Percentiles rank a stretch among this genome's conserved stretches.
Evolutionary conservation across 2,329 filamentous ascomycete genomes (phyloP).

Genomic region (Xylaria multiplex): DNA sequence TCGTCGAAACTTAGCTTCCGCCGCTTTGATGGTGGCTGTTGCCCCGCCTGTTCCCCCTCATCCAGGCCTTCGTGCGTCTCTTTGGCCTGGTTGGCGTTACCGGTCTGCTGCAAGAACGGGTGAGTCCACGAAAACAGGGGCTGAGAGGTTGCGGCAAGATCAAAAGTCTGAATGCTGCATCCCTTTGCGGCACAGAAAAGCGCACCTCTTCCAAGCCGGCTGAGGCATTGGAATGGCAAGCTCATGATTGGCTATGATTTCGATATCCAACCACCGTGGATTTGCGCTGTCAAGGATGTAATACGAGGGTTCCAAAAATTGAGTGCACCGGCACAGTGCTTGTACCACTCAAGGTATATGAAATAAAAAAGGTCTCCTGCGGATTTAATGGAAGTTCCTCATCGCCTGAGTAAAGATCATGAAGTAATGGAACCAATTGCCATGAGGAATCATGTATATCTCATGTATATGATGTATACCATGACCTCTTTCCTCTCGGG

Average conservation of each 20-base stretch:
- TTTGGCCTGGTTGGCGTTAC: constrained; percentile 21
- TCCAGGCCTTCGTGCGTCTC: constrained; percentile 6
- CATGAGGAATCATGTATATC: too few species aligned
- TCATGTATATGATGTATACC: background rate
- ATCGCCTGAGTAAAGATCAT: background rate
- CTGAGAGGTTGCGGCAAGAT: constrained; percentile 50
- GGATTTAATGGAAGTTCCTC: background rate
- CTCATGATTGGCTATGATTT: constrained; percentile 35
- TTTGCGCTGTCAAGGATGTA: constrained; percentile 8
- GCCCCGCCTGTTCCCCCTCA: background rate
- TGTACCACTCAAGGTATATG: background rate
- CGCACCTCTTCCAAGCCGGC: constrained; percentile 56
- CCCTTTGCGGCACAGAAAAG: constrained; percentile 80
- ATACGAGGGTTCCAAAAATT: constrained; percentile 4
- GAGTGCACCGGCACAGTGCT: background rate
- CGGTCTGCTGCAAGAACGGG: constrained; percentile 34
- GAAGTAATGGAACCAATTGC: background rate
- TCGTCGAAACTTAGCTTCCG: constrained; percentile 29
- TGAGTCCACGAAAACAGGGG: constrained; percentile 45
- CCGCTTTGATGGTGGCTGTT: constrained; percentile 33
- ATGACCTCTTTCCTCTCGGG: background rate
- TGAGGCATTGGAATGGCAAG: constrained; percentile 72
- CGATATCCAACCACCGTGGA: background rate
- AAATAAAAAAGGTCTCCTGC: background rate
- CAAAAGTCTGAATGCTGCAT: constrained; percentile 75